Base-by-base conservation (phyloP, 2,329 filamentous ascomycete species). In the Sclerotinia glacialis region DNA sequence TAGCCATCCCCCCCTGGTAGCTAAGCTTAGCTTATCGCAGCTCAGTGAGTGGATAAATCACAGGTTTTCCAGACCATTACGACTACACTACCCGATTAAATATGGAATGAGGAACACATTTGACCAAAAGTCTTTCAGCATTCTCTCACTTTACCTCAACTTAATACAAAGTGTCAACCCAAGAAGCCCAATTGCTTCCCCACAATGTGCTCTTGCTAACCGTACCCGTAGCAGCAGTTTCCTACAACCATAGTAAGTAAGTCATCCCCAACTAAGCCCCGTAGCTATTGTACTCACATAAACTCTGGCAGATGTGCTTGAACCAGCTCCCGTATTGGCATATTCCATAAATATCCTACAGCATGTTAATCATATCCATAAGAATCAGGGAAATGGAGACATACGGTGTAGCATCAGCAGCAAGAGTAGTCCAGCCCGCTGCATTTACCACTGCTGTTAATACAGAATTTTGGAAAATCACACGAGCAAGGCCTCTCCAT, bases 361-460 rank as follows among this genome's bases (percentile, higher is more conserved):
- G 12, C 4, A 11, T 28, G 59, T 62, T 34, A 62, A n/a, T 16
- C 5, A 1, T 21, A n/a, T 21, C 3, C 40, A 7, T 26, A 4
- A 4, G 11, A 26, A 9, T 0, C 6, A n/a, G 6, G 18, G 16
- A 21, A 16, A 14, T 40, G 16, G 2, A 40, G 8, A 49, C 52
- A 5, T 59, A 71, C 70, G 70, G 70, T 16, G 69, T 71, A 14
- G 68, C 69, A 56, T 58, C 56, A 5, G 34, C 64, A 9, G 69
- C 67, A 42, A 72, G 37, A 9, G 69, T 71, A 5, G 73, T 72
- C 83, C 83, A 85, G 0, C 83, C 83, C 5, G 76, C 76, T 2
- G 77, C 67, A 66, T 83, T 83, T 67, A 86, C 79, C 16, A 85
- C 80, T 40, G 78, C 76, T 9, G 76, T 77, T 67, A 86, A 74